phyloP scores from a whole-genome alignment of 345 rosid species.

The Aethionema arabicum region DNA sequence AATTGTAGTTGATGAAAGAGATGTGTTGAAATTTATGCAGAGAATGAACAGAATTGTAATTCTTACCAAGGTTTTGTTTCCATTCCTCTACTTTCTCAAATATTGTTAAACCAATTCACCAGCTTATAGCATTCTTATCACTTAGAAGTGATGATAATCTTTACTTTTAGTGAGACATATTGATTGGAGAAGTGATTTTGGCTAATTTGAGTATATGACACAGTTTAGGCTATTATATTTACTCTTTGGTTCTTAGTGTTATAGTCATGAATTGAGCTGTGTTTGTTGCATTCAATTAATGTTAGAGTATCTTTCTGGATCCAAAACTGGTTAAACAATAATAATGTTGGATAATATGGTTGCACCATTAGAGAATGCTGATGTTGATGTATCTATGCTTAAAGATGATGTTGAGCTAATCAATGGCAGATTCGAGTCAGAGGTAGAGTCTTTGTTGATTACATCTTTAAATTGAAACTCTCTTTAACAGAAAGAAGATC shows the following conservation, averaged over 20 bases:
- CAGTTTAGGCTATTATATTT: no score
- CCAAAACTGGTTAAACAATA: slow-evolving; percentile 61
- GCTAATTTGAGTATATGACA: slow-evolving; percentile 2
- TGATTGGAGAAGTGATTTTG: not conserved
- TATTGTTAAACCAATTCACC: not conserved
- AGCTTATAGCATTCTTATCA: slow-evolving; percentile 12
- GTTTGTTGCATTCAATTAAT: slow-evolving; percentile 59
- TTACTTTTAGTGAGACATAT: not conserved
- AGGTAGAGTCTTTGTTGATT: slow-evolving; percentile 39
- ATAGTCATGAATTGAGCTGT: slow-evolving; percentile 5
- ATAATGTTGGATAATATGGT: slow-evolving; percentile 99
- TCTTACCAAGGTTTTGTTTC: slow-evolving; percentile 64
- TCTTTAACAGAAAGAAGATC: slow-evolving; percentile 2
- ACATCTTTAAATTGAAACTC: not conserved
- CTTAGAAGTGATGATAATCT: not conserved
- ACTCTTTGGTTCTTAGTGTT: not conserved
- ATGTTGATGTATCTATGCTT: slow-evolving; percentile 85
- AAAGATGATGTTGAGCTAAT: slow-evolving; percentile 68
- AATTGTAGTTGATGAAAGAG: slow-evolving; percentile 87
- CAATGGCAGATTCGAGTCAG: slow-evolving; percentile 74
- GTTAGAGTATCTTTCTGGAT: slow-evolving; percentile 53
- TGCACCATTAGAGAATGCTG: slow-evolving; percentile 75
- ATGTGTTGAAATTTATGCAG: slow-evolving; percentile 91
- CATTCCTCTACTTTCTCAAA: not conserved
- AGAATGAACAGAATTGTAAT: slow-evolving; percentile 99